Evolutionary conservation across 768 basidiomycete genomes (phyloP).

Genomic region (Mycena crocata): DNA sequence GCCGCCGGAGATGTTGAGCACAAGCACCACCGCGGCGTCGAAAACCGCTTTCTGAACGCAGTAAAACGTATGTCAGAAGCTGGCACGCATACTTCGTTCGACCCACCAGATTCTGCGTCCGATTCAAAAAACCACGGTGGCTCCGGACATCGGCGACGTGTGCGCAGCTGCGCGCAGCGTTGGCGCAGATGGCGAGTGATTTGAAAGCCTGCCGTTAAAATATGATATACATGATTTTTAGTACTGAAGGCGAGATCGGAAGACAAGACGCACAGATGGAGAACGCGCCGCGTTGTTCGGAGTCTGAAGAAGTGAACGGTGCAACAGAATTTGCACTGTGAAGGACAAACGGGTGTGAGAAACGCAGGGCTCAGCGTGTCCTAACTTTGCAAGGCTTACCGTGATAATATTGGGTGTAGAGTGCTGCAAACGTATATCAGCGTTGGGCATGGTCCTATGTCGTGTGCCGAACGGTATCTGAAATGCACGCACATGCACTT

Average conservation of each 20-base stretch:
- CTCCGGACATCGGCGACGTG: constrained; percentile 64
- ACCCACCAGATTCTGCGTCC: constrained; percentile 25
- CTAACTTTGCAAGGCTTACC: neutral
- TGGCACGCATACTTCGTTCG: no score
- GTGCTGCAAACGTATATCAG: no score
- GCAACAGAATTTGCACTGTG: constrained; percentile 63
- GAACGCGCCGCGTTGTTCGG: constrained; percentile 54
- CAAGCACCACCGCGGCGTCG: constrained; percentile 55
- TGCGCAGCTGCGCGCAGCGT: constrained; percentile 69
- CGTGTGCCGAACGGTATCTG: neutral
- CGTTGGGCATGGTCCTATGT: no score
- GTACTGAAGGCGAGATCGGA: no score
- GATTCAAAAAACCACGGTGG: constrained; percentile 36
- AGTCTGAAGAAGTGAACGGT: constrained; percentile 76
- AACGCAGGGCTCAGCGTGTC: neutral
- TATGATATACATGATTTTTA: no score
- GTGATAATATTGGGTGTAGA: constrained; percentile 27
- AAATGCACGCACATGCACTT: constrained; percentile 53
- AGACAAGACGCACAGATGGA: constrained; percentile 14
- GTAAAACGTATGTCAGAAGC: no score
- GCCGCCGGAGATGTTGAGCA: constrained; percentile 56
- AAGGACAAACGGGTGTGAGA: neutral
- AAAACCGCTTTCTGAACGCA: constrained; percentile 51
- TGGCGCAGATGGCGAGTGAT: constrained; percentile 74
- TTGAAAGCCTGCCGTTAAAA: constrained; percentile 35